Conservation (phyloP, 768 basidiomycete species). For the Panaeolus cyanescens region DNA sequence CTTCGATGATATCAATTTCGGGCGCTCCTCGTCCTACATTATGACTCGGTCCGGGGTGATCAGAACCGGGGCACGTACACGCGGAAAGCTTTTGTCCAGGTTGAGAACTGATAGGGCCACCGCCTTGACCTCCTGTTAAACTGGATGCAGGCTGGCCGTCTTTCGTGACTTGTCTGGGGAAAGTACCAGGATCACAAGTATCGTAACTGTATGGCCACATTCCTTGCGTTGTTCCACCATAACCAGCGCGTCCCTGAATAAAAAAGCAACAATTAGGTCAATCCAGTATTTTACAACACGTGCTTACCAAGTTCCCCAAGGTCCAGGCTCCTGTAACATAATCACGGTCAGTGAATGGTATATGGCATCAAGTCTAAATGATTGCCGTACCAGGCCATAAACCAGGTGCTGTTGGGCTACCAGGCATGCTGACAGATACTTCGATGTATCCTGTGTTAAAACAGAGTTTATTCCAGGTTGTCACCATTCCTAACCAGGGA, state of each 20-base stretch:
- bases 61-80: constrained; percentile 84
- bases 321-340: constrained; percentile 60
- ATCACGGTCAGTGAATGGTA: not conserved
- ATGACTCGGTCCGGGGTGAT: constrained; percentile 84
- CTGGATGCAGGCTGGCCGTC: constrained; percentile 62
- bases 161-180: constrained; percentile 72
- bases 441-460: constrained; percentile 94
- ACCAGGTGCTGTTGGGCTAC: constrained; percentile 58
- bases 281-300: not conserved
- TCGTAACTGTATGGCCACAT: constrained; percentile 87
- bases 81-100: constrained; percentile 87
- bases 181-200: constrained; percentile 84
- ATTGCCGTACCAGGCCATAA: constrained; percentile 89
- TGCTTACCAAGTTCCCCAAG: constrained; percentile 69
- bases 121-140: constrained; percentile 50
- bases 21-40: constrained; percentile 77
- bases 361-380: too few species aligned
- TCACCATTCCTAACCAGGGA: constrained; percentile 56
- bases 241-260: constrained; percentile 77
- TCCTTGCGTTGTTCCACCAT: constrained; percentile 88
- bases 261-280: constrained; percentile 7
- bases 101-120: constrained; percentile 66
- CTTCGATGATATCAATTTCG: constrained; percentile 93
- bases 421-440: constrained; percentile 76
- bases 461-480: constrained; percentile 94